Evolutionary conservation across 768 basidiomycete species (phyloP), one percentile per base, ranked within the genome.

Genomic region (Boletus rubroflammeus): DNA sequence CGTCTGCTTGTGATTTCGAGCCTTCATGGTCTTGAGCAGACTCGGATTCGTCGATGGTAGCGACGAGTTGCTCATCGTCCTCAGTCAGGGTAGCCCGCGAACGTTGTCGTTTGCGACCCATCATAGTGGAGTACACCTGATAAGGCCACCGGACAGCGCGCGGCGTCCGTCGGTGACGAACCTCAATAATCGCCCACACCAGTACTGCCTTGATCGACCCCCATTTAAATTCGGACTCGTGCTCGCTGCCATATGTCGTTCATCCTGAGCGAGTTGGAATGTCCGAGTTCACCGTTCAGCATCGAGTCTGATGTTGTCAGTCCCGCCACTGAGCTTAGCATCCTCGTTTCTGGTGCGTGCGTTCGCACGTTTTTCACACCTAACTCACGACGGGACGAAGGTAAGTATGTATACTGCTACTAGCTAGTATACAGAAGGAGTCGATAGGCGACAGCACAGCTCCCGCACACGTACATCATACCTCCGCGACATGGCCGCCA

Each of bases 61-160:
- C 62, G 53, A 57, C 48, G 19, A 46, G 55, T 45, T 65, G 60
- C 21, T 59, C 65, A n/a, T 69, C 66, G 47, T 70, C 69, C 42
- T 59, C 63, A 3, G 61, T 65, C 15, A 66, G 61, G 40, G 75
- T 73, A 2, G 71, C 71, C 42, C 77, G 73, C n/a, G 76, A 72
- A 34, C 77, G 77, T 62, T 72, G 78, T 57, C 81, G 75, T 65
- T 81, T 82, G 58, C 78, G 76, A 29, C 63, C 58, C 65, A 66
- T 66, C 29, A 48, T 55, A 34, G 43, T 54, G 47, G 29, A 21
- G 71, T 59, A 11, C 43, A 46, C 54, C 47, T 28, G 28, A 39
- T 47, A 41, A 54, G 52, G 3, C 19, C 34, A 17, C 32, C 39
- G n/a, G n/a, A n/a, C n/a, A n/a, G n/a, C n/a, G n/a, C 51, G 51